Conservation (phyloP, 805 yeast genomes). For the Ogataea nonfermentans region DNA sequence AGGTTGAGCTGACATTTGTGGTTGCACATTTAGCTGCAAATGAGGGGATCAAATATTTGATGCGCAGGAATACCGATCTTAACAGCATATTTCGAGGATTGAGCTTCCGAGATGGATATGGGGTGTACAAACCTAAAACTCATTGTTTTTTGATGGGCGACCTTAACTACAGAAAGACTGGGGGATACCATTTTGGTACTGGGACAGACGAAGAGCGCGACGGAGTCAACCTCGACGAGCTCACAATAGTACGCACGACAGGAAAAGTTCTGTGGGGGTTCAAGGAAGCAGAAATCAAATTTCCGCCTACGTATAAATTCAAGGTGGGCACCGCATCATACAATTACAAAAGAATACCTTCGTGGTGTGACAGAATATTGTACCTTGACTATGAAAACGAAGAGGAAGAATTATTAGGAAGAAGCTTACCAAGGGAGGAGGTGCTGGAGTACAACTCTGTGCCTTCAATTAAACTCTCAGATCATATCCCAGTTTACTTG, state of each 20-base stretch:
- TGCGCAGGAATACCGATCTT: constrained; percentile 53
- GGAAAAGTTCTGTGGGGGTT: constrained; percentile 60
- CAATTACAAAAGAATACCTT: constrained; percentile 62
- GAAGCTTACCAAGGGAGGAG: neutral
- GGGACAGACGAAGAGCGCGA: neutral
- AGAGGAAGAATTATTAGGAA: neutral
- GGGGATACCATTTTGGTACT: constrained; percentile 16
- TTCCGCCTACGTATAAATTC: constrained; percentile 82
- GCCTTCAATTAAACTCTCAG: constrained; percentile 52
- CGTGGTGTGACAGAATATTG: constrained; percentile 89
- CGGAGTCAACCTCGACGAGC: constrained; percentile 44
- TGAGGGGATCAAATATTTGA: constrained; percentile 55
- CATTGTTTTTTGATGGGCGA: constrained; percentile 84
- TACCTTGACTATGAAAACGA: constrained; percentile 43
- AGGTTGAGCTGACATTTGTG: constrained; percentile 55
- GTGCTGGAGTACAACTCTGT: constrained; percentile 50
- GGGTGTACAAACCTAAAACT: constrained; percentile 47
- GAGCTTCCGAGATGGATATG: constrained; percentile 56
- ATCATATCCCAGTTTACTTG: constrained; percentile 77
- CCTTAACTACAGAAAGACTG: constrained; percentile 67
- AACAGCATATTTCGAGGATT: constrained; percentile 48
- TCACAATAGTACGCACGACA: constrained; percentile 39
- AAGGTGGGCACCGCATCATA: constrained; percentile 44
- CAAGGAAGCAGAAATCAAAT: constrained; percentile 59
- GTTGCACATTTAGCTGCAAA: constrained; percentile 74